Evolutionary conservation across 2,329 filamentous ascomycete species (phyloP).

Genomic region (Fusarium humuli): DNA sequence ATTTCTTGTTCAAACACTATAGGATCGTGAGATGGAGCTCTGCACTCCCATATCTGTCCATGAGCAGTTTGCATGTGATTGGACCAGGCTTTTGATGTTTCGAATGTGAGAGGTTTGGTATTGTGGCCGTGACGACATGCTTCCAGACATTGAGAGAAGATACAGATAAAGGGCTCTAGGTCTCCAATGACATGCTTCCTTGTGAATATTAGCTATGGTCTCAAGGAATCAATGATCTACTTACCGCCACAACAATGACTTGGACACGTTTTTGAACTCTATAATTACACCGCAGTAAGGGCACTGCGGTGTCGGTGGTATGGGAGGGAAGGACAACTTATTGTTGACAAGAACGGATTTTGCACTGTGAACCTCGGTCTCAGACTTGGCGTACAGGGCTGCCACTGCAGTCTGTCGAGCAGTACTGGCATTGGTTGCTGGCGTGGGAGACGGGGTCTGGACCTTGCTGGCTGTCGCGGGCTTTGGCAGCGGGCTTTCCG

Average conservation of each 20-base stretch:
- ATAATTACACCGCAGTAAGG: slow-evolving; percentile 3
- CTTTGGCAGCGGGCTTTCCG: neutral
- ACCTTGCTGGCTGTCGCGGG: neutral
- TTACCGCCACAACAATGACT: neutral
- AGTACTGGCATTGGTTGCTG: neutral
- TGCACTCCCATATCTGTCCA: neutral
- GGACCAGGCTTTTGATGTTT: slow-evolving; percentile 3
- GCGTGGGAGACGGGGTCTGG: too few relatives aligned
- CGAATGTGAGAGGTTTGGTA: neutral
- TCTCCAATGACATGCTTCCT: slow-evolving; percentile 1
- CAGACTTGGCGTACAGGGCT: neutral
- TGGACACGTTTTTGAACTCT: neutral
- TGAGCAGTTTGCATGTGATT: neutral
- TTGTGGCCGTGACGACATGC: neutral
- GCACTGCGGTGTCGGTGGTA: neutral
- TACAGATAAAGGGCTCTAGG: neutral
- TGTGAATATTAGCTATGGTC: neutral
- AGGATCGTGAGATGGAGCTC: neutral
- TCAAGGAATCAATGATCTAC: accelerated
- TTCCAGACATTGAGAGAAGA: neutral
- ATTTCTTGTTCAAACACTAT: neutral
- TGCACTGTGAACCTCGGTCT: neutral
- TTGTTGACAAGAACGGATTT: slow-evolving; percentile 1
- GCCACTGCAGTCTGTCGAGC: neutral
- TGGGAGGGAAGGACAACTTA: neutral